Base-by-base conservation (phyloP, 208 protist species). In the Leishmania tropica region DNA sequence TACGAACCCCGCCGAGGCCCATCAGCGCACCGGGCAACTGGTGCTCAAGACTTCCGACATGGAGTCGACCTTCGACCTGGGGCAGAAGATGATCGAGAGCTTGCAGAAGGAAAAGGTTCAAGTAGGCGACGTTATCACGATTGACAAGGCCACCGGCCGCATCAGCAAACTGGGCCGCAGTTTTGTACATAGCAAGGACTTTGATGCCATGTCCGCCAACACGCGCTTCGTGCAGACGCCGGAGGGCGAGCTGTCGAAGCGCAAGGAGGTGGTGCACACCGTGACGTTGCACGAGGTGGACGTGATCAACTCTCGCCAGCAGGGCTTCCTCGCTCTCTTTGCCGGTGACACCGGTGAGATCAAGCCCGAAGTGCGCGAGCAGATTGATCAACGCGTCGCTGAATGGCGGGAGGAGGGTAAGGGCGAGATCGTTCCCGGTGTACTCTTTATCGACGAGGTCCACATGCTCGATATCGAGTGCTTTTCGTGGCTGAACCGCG, bases 401-500 rank as follows among this genome's bases (percentile, higher is more conserved):
- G 99, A 99, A 88, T 99, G 99, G 99, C 94, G 98, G n/a, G 99
- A 99, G 84, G 98, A 99, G 87, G 99, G 99, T 65, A 99, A 99
- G 82, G 99, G 99, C 35, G 99, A 99, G 75, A 99, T 99, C 76
- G 94, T 99, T 6, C 99, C 99, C 10, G 99, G 99, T 58, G 99
- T 99, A 37, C 91, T 99, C 80, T 98, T 98, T 81, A 98, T 98
- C 83, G 96, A 98, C 90, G 96, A 98, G 86, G 99, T 99, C 24
- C 99, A 99, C 93, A 99, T 99, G 99, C 95, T 99, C 11, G 99
- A 99, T 85, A 99, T 99, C 72, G 99, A 99, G 87, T 99, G 99
- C 92, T 99, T 99, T 89, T 99, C 99, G 31, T 99, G 99, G 95
- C 92, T 99, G 42, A 99, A 99, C 90, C 93, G 99, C 74, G 99